phyloP scores from a whole-genome alignment of 1,139 yeast species.

The Arxiozyma heterogenica region DNA sequence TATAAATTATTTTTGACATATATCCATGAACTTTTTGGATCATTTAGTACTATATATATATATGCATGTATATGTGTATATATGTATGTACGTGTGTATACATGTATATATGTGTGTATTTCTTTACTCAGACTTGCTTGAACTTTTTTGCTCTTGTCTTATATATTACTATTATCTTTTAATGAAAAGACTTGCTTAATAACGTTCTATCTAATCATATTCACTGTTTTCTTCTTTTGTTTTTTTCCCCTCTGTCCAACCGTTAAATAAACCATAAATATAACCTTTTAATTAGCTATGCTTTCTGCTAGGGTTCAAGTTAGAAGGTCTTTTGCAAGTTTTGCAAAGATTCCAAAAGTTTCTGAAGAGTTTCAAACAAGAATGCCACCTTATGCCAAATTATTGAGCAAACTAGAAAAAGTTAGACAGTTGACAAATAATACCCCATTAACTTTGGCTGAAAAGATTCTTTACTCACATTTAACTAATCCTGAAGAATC shows the following conservation, averaged over 20 bases:
- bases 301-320: conserved; percentile 17
- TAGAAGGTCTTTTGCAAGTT: conserved; percentile 29
- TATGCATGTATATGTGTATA: not conserved
- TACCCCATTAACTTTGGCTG: conserved; percentile 83
- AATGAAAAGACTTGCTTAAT: too few relatives aligned
- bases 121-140: too few relatives aligned
- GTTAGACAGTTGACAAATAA: conserved; percentile 58
- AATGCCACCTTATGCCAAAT: conserved; percentile 80
- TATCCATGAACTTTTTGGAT: too few relatives aligned
- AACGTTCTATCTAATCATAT: too few relatives aligned
- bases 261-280: not conserved
- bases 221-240: not conserved
- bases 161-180: too few relatives aligned
- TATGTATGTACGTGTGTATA: too few relatives aligned
- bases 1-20: not conserved
- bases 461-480: conserved; percentile 88
- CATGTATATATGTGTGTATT: too few relatives aligned
- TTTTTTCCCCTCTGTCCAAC: not conserved
- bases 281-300: conserved; percentile 9
- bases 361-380: conserved; percentile 57
- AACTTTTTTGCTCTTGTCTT: too few relatives aligned
- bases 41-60: too few relatives aligned
- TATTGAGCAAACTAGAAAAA: conserved; percentile 50
- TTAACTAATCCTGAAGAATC: conserved; percentile 78
- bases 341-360: conserved; percentile 33